Evolutionary conservation across 257 asterid species (phyloP).

Genomic region (Solanum corneliomulleri): DNA sequence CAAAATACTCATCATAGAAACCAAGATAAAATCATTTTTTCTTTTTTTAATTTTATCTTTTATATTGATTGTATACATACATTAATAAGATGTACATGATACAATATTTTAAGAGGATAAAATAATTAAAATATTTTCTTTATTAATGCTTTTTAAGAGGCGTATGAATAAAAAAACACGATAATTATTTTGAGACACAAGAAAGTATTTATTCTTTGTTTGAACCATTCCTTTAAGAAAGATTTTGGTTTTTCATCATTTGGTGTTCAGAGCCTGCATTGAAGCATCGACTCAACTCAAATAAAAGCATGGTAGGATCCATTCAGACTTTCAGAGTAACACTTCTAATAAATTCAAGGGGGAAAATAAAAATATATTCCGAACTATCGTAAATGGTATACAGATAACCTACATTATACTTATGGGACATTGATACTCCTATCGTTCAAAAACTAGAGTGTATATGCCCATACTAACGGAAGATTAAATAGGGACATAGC

Average conservation of each 20-base stretch:
- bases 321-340: neutral
- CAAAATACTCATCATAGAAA: neutral
- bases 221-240: too few relatives aligned
- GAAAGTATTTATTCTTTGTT: neutral
- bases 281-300: neutral
- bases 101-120: neutral
- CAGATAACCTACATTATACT: too few relatives aligned
- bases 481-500: too few relatives aligned
- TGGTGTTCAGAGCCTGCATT: too few relatives aligned
- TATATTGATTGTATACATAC: neutral
- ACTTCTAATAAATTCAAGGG: too few relatives aligned
- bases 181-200: neutral
- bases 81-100: neutral
- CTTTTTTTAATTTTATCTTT: neutral
- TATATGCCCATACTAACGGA: too few relatives aligned
- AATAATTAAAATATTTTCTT: neutral
- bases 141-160: neutral
- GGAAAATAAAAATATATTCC: accelerated
- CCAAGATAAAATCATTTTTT: too few relatives aligned
- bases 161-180: neutral
- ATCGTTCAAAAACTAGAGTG: too few relatives aligned
- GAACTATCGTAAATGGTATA: too few relatives aligned
- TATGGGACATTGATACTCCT: too few relatives aligned
- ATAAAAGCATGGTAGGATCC: neutral
- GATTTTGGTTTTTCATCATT: accelerated